Evolutionary conservation across 495 filamentous ascomycete genomes (phyloP).

Genomic region (Cercophora sp.): DNA sequence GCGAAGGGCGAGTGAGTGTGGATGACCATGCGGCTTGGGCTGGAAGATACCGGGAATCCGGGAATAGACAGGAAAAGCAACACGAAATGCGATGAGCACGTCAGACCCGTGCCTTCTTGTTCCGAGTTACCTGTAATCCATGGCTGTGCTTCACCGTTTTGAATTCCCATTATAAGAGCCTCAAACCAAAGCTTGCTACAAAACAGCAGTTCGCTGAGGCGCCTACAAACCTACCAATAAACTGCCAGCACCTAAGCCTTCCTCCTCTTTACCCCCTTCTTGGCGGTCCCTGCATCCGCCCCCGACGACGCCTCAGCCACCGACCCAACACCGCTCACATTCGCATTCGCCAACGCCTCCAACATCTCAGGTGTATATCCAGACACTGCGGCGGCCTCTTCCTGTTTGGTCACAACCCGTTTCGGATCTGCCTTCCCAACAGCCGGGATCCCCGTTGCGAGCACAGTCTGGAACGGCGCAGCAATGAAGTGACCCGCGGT

Average conservation of each 20-base stretch:
- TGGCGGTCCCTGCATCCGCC: constrained; percentile 19
- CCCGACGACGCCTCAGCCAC: constrained; percentile 24
- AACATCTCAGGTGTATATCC: constrained; percentile 37
- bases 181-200: no score
- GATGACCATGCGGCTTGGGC: no score
- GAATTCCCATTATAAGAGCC: no score
- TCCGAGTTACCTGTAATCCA: no score
- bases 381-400: constrained; percentile 8
- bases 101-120: no score
- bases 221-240: no score
- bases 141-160: no score
- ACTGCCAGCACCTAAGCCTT: constrained; percentile 39
- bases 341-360: constrained; percentile 36
- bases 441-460: constrained; percentile 64
- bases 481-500: constrained; percentile 74
- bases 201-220: no score
- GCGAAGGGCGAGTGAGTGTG: constrained; percentile 21
- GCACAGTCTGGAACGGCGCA: constrained; percentile 76
- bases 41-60: no score
- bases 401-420: constrained; percentile 30
- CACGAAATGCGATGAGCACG: no score
- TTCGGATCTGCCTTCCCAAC: constrained; percentile 66
- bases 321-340: no score
- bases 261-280: constrained; percentile 43
- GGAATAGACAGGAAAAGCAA: no score